Base-by-base conservation (phyloP, 2,329 filamentous ascomycete species). In the Trichoderma brevicompactum region DNA sequence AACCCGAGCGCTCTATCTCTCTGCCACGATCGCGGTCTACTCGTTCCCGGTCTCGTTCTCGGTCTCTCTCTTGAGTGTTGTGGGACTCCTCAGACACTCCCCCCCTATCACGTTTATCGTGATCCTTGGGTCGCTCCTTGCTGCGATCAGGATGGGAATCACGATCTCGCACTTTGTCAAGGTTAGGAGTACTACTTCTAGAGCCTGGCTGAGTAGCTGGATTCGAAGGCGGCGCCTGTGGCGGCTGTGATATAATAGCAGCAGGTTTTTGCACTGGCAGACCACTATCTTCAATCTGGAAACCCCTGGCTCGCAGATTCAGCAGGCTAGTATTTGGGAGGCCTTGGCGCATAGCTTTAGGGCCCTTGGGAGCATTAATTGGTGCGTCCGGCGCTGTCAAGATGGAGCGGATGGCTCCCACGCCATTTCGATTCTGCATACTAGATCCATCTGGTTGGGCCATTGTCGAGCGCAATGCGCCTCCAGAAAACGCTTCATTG, bases 341-440 rank as follows among this genome's bases (percentile, higher is more conserved):
- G 36, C 93, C 92, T 77, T 95, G 90, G 68, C 94, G 87, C 92
- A 98, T 96, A 17, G 95, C 95, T 78, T 95, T 94, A 54, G 95
- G 95, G 9, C 94, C 95, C 63, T 91, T 96, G 34, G 95, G 95
- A 34, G 95, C 95, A 79, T 84, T 92, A 79, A 88, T 77, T 50
- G 87, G 87, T 59, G 79, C 77, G 71, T 80, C 76, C 68, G 79
- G 76, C 66, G 70, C 73, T 61, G 76, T 66, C 66, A 74, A 64
- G 34, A 77, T 72, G 58, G 74, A 74, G 68, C 75, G 77, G 66
- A 77, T 73, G 44, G 70, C 65, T 8, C 41, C 65, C 12, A 69
- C 52, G 34, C 69, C 68, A 66, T 69, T 73, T 55, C 67, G 68
- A 50, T 70, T 71, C 15, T 66, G 64, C 46, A 50, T 63, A 63